These are phyloP conservation scores for Pythium myriotylum DNA, from an alignment of 352 stramenopile species.

Conservation along the genomic window DNA sequence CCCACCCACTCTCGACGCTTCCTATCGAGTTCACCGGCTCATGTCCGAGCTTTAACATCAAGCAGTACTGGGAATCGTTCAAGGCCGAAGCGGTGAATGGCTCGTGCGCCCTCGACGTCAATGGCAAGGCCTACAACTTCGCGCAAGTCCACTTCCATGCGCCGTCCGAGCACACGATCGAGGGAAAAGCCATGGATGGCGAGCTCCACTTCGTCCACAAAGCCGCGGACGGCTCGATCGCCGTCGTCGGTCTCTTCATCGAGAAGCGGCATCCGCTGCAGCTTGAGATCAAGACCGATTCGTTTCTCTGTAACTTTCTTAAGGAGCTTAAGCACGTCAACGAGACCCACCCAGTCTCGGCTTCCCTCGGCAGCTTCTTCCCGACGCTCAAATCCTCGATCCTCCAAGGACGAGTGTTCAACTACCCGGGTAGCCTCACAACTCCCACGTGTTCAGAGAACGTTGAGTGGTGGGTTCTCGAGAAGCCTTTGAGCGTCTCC, in stretches of 20 bases:
- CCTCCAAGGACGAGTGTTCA: constrained; percentile 6
- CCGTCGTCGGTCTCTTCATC: constrained; percentile 35
- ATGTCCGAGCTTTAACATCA: constrained; percentile 20
- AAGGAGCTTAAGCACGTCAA: constrained; percentile 36
- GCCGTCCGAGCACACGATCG: constrained; percentile 47
- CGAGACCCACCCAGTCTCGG: neutral
- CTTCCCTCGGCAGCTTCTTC: constrained; percentile 5
- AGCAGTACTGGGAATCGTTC: constrained; percentile 23
- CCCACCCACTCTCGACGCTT: constrained; percentile 41
- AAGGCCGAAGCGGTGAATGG: constrained; percentile 8
- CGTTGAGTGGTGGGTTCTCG: constrained; percentile 30
- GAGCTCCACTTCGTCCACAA: constrained; percentile 54
- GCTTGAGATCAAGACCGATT: constrained; percentile 14
- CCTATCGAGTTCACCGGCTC: constrained; percentile 24
- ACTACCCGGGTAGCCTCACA: constrained; percentile 30
- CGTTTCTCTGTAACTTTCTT: too few species aligned
- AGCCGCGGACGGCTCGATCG: constrained; percentile 22
- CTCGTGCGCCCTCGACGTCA: neutral
- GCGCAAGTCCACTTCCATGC: constrained; percentile 51
- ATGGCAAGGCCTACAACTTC: constrained; percentile 31
- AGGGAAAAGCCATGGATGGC: constrained; percentile 30
- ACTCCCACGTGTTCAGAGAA: constrained; percentile 23
- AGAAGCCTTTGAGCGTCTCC: constrained; percentile 19
- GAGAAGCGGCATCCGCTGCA: neutral
- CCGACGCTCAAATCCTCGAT: neutral